These are phyloP conservation scores for Pseudozyma thailandica DNA, from an alignment of 1,284 basidiomycete genomes.

Conservation along the genomic window DNA sequence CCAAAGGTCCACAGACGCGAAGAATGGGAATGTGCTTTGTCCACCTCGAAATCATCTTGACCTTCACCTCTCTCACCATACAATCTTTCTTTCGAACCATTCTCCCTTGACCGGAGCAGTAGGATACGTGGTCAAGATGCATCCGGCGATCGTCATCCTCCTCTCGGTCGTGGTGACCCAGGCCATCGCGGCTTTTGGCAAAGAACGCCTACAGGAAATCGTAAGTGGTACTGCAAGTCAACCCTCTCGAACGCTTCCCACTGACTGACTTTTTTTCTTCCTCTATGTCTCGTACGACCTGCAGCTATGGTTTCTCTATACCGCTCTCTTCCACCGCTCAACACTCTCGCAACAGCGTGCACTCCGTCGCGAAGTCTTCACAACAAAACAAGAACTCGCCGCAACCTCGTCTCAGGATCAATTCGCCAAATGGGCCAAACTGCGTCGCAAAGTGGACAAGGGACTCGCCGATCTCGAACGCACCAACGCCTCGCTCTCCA, in stretches of 20 bases:
- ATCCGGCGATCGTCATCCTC: slow-evolving; percentile 59
- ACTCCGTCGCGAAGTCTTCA: slow-evolving; percentile 52
- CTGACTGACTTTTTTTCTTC: slow-evolving; percentile 2
- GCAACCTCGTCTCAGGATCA: slow-evolving; percentile 95
- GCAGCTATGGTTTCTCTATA: slow-evolving; percentile 36
- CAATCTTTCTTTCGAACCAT: background rate
- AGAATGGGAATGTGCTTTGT: slow-evolving; percentile 23
- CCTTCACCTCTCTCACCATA: background rate
- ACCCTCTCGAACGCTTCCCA: background rate
- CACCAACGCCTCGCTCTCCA: slow-evolving; percentile 71
- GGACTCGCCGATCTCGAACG: slow-evolving; percentile 91
- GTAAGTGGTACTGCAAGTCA: slow-evolving; percentile 13
- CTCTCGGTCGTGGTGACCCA: slow-evolving; percentile 39
- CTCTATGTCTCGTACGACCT: too few relatives aligned
- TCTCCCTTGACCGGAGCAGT: background rate
- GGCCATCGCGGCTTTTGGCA: slow-evolving; percentile 41
- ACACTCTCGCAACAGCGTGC: slow-evolving; percentile 33
- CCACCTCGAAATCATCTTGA: slow-evolving; percentile 10
- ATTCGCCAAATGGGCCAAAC: slow-evolving; percentile 98
- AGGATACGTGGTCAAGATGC: slow-evolving; percentile 25
- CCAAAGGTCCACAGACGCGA: slow-evolving; percentile 7
- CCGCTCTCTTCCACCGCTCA: slow-evolving; percentile 42
- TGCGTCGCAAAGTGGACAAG: slow-evolving; percentile 90
- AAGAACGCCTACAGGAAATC: slow-evolving; percentile 36
- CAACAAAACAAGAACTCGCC: slow-evolving; percentile 84